Evolutionary conservation across 495 filamentous ascomycete species (phyloP), one percentile per base, ranked within the genome.

Genomic region (Bombardia bombarda): DNA sequence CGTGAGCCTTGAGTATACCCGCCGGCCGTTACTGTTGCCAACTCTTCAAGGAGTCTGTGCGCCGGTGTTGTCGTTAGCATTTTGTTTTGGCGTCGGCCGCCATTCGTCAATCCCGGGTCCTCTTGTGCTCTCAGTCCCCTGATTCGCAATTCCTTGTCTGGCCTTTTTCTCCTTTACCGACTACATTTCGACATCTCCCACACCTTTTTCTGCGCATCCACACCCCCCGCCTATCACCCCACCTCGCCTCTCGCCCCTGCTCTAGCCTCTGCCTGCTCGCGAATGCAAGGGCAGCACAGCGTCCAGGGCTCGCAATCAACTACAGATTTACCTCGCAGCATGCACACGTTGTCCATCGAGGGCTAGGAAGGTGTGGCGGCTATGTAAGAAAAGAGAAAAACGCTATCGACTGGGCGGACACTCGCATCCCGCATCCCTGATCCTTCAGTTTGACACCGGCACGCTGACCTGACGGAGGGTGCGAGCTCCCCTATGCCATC

Each of bases 291-390:
- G 51, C n/a, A n/a, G n/a, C n/a, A n/a, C n/a, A n/a, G n/a, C 36
- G 32, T 26, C 43, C 36, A n/a, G 46, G 36, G 43, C 42, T 41
- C 39, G 40, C 22, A 31, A 42, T 39, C 49, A 26, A 40, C 38
- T 26, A 28, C 45, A n/a, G 56, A 59, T 59, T 59, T 53, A 56
- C 56, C 52, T 53, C 51, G 56, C 56, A 59, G 56, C 47, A 59
- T 60, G 56, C 53, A 50, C 56, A 52, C 53, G 56, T 60, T 56
- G 45, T 32, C 44, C 19, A 25, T 33, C n/a, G 35, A 52, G 41
- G 42, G 50, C 34, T 32, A 34, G 28, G 41, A 25, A 12, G 34
- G 47, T 36, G 23, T 25, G 19, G 46, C 28, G 46, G 39, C 36
- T 18, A 25, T 20, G 36, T 28, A 2, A 13, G 2, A 13, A 7